Evolutionary conservation across 768 basidiomycete species (phyloP).

Genomic region (Termitomyces sp.): DNA sequence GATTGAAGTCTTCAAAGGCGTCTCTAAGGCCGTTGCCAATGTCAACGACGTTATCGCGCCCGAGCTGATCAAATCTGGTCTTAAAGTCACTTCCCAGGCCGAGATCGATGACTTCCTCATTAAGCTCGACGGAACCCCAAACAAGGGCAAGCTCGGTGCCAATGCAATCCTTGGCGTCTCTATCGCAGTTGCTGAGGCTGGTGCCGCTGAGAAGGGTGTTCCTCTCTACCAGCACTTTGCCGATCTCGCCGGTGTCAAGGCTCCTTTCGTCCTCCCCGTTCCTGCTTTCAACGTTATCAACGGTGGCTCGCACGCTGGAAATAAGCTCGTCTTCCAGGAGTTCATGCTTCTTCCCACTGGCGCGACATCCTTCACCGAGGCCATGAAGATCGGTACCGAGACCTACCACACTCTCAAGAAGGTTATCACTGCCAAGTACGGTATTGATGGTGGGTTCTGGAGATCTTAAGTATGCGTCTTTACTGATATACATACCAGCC

Average conservation of each 20-base stretch:
- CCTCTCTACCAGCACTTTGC: conserved; percentile 97
- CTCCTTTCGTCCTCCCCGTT: conserved; percentile 86
- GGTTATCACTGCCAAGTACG: conserved; percentile 98
- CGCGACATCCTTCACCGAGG: conserved; percentile 87
- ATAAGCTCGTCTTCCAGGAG: conserved; percentile 99
- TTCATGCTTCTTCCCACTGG: conserved; percentile 99
- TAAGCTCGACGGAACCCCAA: conserved; percentile 94
- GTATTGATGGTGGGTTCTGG: conserved; percentile 76
- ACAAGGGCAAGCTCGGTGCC: conserved; percentile 99
- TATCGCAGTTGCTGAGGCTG: conserved; percentile 92
- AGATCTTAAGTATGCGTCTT: conserved; percentile 11
- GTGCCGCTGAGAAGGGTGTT: conserved; percentile 89
- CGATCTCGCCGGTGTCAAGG: conserved; percentile 90
- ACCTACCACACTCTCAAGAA: conserved; percentile 98
- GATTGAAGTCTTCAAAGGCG: conserved; percentile 49
- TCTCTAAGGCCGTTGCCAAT: conserved; percentile 88
- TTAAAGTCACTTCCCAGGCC: conserved; percentile 87
- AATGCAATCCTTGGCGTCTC: conserved; percentile 99
- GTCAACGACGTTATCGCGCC: conserved; percentile 91
- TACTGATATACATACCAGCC: conserved; percentile 40
- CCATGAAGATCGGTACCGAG: conserved; percentile 98
- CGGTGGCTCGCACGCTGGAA: conserved; percentile 98
- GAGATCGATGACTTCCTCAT: conserved; percentile 97
- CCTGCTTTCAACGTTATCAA: conserved; percentile 99
- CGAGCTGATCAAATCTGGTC: conserved; percentile 75